Conservation (phyloP, 345 rosid species). For the Citrus trifoliata region DNA sequence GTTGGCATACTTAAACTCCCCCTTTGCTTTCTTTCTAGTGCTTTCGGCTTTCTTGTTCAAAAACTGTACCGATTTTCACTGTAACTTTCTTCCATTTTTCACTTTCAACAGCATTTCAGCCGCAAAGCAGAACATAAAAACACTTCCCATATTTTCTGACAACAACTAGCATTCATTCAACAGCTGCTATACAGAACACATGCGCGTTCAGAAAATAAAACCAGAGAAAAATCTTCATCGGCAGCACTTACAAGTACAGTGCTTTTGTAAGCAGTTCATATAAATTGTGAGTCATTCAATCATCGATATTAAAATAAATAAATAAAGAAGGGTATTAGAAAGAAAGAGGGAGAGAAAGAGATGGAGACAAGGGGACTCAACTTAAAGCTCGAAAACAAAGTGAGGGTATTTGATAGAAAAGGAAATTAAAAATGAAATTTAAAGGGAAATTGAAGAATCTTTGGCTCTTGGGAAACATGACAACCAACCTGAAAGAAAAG, state of each 20-base stretch:
- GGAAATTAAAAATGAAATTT: background rate
- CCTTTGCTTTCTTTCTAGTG: background rate
- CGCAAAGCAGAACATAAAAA: constrained; percentile 9
- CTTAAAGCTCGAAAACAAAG: background rate
- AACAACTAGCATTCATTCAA: background rate
- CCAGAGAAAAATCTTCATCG: background rate
- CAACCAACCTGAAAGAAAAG: background rate
- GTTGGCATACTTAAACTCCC: constrained; percentile 49
- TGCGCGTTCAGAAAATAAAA: background rate
- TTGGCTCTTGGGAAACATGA: constrained; percentile 1
- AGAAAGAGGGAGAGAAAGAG: background rate
- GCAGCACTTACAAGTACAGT: constrained; percentile 4
- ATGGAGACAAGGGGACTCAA: background rate
- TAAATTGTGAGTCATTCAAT: background rate
- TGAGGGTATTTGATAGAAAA: background rate
- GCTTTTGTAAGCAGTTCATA: constrained; percentile 4
- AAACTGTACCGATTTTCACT: background rate
- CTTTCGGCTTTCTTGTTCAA: background rate
- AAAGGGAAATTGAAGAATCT: constrained; percentile 1
- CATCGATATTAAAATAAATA: background rate
- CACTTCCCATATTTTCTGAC: background rate
- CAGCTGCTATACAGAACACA: background rate
- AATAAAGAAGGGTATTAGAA: background rate
- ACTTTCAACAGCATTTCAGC: background rate
- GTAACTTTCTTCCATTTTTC: background rate